Conservation (phyloP, 2,329 filamentous ascomycete species). For the Monilinia fructicola region DNA sequence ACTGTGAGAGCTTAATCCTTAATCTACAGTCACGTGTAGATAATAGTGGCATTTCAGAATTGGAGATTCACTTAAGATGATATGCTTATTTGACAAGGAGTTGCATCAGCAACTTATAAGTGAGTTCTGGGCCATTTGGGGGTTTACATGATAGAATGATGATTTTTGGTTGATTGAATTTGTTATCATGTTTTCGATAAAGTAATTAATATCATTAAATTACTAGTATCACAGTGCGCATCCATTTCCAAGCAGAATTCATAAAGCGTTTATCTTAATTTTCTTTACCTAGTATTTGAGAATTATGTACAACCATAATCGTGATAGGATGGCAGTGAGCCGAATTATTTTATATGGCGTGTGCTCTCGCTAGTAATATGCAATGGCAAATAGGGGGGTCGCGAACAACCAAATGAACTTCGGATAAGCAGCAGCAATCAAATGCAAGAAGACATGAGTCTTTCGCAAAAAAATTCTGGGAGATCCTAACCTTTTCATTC, state of each 20-base stretch:
- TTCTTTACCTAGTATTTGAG: neutral
- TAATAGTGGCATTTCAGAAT: constrained; percentile 1
- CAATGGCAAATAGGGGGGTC: neutral
- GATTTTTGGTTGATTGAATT: neutral
- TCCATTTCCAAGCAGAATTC: neutral
- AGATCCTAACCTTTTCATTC: constrained; percentile 31
- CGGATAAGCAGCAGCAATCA: constrained; percentile 36
- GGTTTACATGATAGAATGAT: neutral
- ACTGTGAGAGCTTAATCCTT: constrained; percentile 18
- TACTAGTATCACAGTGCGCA: neutral
- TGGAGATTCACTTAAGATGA: neutral
- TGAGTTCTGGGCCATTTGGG: neutral
- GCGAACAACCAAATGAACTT: constrained; percentile 14
- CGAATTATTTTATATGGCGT: neutral
- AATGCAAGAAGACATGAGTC: constrained; percentile 17
- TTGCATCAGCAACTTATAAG: neutral
- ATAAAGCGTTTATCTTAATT: neutral
- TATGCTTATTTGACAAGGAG: neutral
- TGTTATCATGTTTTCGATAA: neutral
- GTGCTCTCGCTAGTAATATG: constrained; percentile 12
- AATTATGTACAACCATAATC: constrained; percentile 2
- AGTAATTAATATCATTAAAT: neutral
- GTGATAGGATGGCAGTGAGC: neutral
- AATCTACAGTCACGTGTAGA: constrained; percentile 19
- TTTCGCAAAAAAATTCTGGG: constrained; percentile 29